Conservation (phyloP, 768 basidiomycete species). For the Podaxis rugospora region DNA sequence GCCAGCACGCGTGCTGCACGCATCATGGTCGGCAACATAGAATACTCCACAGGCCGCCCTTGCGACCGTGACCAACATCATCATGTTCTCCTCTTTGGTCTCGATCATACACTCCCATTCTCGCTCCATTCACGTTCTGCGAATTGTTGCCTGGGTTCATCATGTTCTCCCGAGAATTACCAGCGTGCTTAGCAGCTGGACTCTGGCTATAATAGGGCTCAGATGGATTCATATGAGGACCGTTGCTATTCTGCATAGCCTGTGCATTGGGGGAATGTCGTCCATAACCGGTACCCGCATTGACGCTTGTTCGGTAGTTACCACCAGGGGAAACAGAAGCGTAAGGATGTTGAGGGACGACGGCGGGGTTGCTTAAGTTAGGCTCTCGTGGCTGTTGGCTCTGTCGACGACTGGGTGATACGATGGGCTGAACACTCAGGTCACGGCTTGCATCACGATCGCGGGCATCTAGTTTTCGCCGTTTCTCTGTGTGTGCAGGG, state of each 20-base stretch:
- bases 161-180: slow-evolving; percentile 49
- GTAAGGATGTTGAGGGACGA: slow-evolving; percentile 66
- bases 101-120: slow-evolving; percentile 64
- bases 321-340: slow-evolving; percentile 57
- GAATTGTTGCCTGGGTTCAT: slow-evolving; percentile 40
- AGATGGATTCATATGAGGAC: slow-evolving; percentile 47
- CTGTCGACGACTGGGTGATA: slow-evolving; percentile 60
- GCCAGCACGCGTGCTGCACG: slow-evolving; percentile 25
- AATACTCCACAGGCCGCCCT: slow-evolving; percentile 57
- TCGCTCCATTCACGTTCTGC: slow-evolving; percentile 32
- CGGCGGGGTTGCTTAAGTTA: slow-evolving; percentile 31
- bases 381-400: slow-evolving; percentile 59
- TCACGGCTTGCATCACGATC: slow-evolving; percentile 50
- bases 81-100: slow-evolving; percentile 65
- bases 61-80: slow-evolving; percentile 58
- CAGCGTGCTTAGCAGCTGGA: slow-evolving; percentile 43
- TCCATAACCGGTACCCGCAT: slow-evolving; percentile 41
- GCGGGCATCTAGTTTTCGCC: slow-evolving; percentile 42
- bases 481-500: slow-evolving; percentile 51
- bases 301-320: slow-evolving; percentile 41
- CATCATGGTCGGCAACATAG: slow-evolving; percentile 66
- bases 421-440: slow-evolving; percentile 64
- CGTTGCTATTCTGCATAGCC: slow-evolving; percentile 35
- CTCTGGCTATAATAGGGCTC: slow-evolving; percentile 67
- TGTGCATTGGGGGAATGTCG: slow-evolving; percentile 49